phyloP scores from a whole-genome alignment of 2,329 filamentous ascomycete genomes.

The Ophiostoma sp. region DNA sequence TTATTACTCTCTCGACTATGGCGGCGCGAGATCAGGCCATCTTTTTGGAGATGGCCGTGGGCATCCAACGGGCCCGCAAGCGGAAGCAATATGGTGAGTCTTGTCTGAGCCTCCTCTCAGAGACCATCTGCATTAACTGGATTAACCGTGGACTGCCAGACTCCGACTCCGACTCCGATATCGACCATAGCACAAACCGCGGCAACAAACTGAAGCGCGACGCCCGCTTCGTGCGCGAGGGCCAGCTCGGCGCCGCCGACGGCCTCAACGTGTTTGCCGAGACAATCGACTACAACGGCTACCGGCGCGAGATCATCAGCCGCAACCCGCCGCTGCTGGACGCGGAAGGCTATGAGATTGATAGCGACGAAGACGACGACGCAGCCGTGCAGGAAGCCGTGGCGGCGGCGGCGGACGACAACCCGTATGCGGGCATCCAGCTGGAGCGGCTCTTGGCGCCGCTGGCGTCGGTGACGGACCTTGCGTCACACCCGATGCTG shows the following conservation, averaged over 20 bases:
- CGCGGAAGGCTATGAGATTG: slow-evolving; percentile 71
- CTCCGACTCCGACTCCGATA: slow-evolving; percentile 70
- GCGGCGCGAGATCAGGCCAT: slow-evolving; percentile 27
- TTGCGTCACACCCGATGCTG: slow-evolving; percentile 67
- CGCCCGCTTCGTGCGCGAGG: slow-evolving; percentile 64
- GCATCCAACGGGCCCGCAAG: slow-evolving; percentile 27
- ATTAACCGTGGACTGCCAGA: slow-evolving; percentile 42
- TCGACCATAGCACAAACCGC: slow-evolving; percentile 65
- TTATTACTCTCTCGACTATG: slow-evolving; percentile 18
- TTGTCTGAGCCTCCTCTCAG: neutral
- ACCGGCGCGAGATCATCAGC: slow-evolving; percentile 65
- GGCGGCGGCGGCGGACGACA: slow-evolving; percentile 59
- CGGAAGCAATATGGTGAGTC: slow-evolving; percentile 27
- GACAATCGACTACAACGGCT: slow-evolving; percentile 59
- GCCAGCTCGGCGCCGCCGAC: slow-evolving; percentile 60
- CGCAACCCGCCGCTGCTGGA: slow-evolving; percentile 68
- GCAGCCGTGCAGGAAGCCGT: slow-evolving; percentile 56
- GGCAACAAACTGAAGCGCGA: slow-evolving; percentile 74
- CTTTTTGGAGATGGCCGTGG: slow-evolving; percentile 26
- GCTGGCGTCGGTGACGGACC: slow-evolving; percentile 66
- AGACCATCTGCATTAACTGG: neutral
- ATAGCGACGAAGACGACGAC: slow-evolving; percentile 63
- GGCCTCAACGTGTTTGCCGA: slow-evolving; percentile 66
- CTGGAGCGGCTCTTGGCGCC: slow-evolving; percentile 71
- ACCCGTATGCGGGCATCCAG: slow-evolving; percentile 67